Evolutionary conservation across 768 basidiomycete species (phyloP).

Genomic region (Suillus discolor): DNA sequence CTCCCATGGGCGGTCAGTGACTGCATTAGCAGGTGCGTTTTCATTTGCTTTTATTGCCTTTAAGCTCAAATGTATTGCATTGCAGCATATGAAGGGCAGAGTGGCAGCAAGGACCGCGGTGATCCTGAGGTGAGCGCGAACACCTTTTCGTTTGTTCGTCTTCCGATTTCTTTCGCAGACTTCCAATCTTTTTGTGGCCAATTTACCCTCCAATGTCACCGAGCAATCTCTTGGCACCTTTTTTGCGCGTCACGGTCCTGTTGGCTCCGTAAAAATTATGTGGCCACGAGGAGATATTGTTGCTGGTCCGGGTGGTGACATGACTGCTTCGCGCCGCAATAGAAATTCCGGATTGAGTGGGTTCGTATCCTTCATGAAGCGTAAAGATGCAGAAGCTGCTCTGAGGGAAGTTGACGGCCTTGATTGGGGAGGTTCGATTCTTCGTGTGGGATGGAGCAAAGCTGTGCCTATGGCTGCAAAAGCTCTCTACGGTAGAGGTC

Average conservation of each 20-base stretch:
- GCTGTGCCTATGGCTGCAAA: slow-evolving; percentile 85
- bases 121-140: slow-evolving; percentile 71
- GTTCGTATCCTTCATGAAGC: slow-evolving; percentile 96
- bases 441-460: slow-evolving; percentile 97
- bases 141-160: neutral
- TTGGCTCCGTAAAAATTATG: slow-evolving; percentile 97
- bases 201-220: slow-evolving; percentile 84
- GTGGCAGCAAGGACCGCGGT: slow-evolving; percentile 86
- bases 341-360: slow-evolving; percentile 86
- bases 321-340: slow-evolving; percentile 68
- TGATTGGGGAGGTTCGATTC: slow-evolving; percentile 89
- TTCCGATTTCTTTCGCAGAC: slow-evolving; percentile 53
- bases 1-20: slow-evolving; percentile 76
- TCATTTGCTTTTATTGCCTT: neutral
- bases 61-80: slow-evolving; percentile 9
- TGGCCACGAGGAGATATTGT: slow-evolving; percentile 90
- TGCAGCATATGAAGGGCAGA: slow-evolving; percentile 85
- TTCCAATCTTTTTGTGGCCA: slow-evolving; percentile 95
- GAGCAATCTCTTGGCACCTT: slow-evolving; percentile 86
- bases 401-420: slow-evolving; percentile 89
- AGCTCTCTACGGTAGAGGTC: slow-evolving; percentile 72
- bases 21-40: slow-evolving; percentile 81
- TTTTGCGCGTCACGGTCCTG: slow-evolving; percentile 91
- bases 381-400: slow-evolving; percentile 88
- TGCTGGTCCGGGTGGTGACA: slow-evolving; percentile 70